These are phyloP conservation scores for Geranium incanum DNA, from an alignment of 441 rosid species.

Conservation along the genomic window DNA sequence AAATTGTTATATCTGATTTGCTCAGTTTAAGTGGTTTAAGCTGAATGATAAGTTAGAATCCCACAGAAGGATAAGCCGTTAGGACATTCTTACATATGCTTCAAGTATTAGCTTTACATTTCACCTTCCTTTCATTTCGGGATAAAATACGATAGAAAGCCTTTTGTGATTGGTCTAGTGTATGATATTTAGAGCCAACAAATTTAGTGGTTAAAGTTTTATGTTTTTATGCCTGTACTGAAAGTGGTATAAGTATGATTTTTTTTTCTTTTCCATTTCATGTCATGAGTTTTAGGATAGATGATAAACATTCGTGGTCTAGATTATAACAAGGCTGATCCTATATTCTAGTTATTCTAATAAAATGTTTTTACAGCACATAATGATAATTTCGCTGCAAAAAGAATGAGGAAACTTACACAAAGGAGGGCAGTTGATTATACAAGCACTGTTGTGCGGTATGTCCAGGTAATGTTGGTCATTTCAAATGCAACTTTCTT, in stretches of 20 bases:
- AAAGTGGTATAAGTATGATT: neutral
- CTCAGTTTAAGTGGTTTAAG: neutral
- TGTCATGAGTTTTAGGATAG: constrained; percentile 9
- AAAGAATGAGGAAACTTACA: constrained; percentile 85
- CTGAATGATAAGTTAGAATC: neutral
- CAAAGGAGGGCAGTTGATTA: constrained; percentile 96
- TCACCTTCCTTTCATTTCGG: neutral
- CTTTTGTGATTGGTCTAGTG: neutral
- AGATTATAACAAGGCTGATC: neutral
- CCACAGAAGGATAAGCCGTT: neutral
- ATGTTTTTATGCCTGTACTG: constrained; percentile 4
- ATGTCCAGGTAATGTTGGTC: constrained; percentile 52
- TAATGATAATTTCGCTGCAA: constrained; percentile 61
- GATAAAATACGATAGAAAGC: neutral
- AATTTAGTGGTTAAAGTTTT: constrained; percentile 7
- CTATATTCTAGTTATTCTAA: constrained; percentile 10
- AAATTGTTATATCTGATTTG: neutral
- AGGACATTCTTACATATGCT: neutral
- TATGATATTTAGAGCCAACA: neutral
- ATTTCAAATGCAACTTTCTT: constrained; percentile 5
- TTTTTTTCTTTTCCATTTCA: neutral
- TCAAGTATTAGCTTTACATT: neutral
- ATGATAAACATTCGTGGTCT: neutral
- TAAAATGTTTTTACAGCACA: constrained; percentile 38
- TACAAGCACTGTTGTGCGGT: constrained; percentile 82